These are phyloP conservation scores for Carex cristatella DNA, from an alignment of 176 grass and related monocot genomes.

Conservation along the genomic window DNA sequence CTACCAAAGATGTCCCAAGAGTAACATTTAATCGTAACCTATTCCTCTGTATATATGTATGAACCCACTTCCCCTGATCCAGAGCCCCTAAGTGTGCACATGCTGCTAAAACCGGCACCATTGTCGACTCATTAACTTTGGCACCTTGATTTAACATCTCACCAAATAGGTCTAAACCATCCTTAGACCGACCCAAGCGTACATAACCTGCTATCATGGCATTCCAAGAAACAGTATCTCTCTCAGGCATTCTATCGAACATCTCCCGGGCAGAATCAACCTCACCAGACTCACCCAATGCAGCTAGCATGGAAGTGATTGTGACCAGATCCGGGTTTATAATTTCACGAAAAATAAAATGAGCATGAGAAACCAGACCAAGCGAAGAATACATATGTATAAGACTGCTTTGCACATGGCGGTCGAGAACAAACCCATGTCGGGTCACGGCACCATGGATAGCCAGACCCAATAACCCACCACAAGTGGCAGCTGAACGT, in stretches of 20 bases:
- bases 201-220: constrained; percentile 63
- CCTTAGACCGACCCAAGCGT: constrained; percentile 36
- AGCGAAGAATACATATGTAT: constrained; percentile 69
- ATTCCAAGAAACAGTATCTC: constrained; percentile 60
- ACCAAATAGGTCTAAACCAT: constrained; percentile 54
- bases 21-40: constrained; percentile 47
- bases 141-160: constrained; percentile 41
- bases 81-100: constrained; percentile 53
- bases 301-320: constrained; percentile 45
- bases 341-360: constrained; percentile 40
- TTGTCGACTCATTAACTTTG: constrained; percentile 36
- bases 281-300: constrained; percentile 19
- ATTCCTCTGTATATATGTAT: constrained; percentile 22
- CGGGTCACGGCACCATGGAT: constrained; percentile 44
- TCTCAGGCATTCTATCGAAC: constrained; percentile 50
- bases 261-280: constrained; percentile 43
- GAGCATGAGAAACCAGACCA: constrained; percentile 22
- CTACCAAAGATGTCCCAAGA: constrained; percentile 57
- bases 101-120: constrained; percentile 54
- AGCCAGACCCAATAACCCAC: not conserved
- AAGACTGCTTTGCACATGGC: constrained; percentile 57
- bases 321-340: constrained; percentile 40
- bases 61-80: constrained; percentile 61
- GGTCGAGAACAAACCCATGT: constrained; percentile 39
- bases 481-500: not conserved